Conservation (phyloP, 176 grass and related monocot genomes). For the Pharus latifolius region DNA sequence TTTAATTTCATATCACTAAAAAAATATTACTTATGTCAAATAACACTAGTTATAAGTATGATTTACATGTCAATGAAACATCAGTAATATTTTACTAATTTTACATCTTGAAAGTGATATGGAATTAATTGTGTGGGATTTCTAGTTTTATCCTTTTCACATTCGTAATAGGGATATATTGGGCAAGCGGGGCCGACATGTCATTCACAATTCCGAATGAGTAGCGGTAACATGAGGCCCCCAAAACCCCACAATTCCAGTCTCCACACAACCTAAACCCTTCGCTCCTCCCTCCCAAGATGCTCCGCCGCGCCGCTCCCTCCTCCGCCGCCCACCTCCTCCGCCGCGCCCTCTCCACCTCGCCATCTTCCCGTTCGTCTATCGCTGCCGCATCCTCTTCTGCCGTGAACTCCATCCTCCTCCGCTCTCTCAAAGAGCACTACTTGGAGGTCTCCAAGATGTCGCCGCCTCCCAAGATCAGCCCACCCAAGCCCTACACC, state of each 20-base stretch:
- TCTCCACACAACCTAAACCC: not conserved
- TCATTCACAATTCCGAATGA: not conserved
- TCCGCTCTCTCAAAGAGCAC: conserved; percentile 93
- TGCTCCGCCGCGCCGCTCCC: conserved; percentile 38
- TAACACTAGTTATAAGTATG: too few species aligned
- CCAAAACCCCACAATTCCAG: too few species aligned
- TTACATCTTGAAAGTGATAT: too few species aligned
- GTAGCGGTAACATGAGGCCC: too few species aligned
- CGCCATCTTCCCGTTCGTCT: not conserved
- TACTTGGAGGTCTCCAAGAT: conserved; percentile 82
- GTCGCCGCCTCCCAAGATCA: conserved; percentile 67
- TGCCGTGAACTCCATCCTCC: conserved; percentile 66
- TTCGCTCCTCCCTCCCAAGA: conserved; percentile 1
- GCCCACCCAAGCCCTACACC: conserved; percentile 57
- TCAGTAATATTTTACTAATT: too few species aligned
- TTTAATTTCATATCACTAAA: too few species aligned
- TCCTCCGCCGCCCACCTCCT: conserved; percentile 15
- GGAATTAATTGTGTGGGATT: too few species aligned
- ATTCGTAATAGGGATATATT: too few species aligned
- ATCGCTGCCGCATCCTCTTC: conserved; percentile 19
- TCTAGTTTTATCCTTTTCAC: too few species aligned
- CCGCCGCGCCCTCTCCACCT: conserved; percentile 3
- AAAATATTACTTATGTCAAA: too few species aligned
- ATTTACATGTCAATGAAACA: too few species aligned
- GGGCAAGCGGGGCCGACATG: not conserved